Conservation (phyloP, 306 rosid species). For the Myrica gale region DNA sequence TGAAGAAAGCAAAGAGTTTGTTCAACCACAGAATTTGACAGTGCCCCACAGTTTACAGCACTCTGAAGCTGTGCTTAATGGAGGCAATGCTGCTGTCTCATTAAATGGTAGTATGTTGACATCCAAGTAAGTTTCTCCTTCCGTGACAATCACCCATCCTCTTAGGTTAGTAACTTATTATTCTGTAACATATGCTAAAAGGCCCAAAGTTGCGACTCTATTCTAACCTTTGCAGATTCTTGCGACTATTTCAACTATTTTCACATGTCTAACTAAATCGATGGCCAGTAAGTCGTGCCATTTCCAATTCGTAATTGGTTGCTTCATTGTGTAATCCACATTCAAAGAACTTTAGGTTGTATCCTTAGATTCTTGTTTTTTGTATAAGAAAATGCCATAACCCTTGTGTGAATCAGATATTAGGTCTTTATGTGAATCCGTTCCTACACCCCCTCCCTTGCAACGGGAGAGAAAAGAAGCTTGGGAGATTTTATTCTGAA, state of each 20-base stretch:
- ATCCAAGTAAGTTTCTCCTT: slow-evolving; percentile 37
- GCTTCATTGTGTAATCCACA: background rate
- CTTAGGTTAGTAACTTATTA: slow-evolving; percentile 43
- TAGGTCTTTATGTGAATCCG: background rate
- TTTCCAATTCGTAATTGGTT: background rate
- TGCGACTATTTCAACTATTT: background rate
- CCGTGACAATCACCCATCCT: slow-evolving; percentile 30
- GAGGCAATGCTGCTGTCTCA: slow-evolving; percentile 24
- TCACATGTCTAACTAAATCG: background rate
- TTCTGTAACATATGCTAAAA: background rate
- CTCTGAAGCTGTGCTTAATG: slow-evolving; percentile 30
- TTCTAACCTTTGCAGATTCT: background rate
- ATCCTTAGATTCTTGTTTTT: background rate
- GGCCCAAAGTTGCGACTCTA: background rate
- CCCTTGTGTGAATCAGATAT: background rate
- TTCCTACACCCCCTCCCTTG: background rate
- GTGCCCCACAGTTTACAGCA: slow-evolving; percentile 19
- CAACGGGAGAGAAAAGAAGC: background rate
- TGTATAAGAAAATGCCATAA: background rate
- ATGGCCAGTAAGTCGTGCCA: background rate
- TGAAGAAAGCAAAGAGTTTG: slow-evolving; percentile 34
- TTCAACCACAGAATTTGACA: slow-evolving; percentile 31
- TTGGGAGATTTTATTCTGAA: background rate
- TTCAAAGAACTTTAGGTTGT: background rate
- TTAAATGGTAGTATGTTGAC: slow-evolving; percentile 32